phyloP scores from a whole-genome alignment of 371 early-diverging fungal genomes.

The Capillidium rhysosporum region DNA sequence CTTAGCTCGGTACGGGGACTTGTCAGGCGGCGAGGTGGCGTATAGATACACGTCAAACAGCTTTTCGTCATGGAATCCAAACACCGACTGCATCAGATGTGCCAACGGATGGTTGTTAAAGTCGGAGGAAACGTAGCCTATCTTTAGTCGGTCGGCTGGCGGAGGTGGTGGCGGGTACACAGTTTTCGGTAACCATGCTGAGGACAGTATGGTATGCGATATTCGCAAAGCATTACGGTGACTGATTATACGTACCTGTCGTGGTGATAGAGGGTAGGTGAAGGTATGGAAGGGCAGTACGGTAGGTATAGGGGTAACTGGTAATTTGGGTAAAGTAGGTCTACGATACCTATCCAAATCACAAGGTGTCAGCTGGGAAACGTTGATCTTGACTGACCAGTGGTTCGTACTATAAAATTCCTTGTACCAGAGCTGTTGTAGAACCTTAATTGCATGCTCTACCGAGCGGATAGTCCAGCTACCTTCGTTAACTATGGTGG shows the following conservation, averaged over 20 bases:
- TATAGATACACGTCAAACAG: constrained; percentile 59
- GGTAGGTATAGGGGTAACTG: constrained; percentile 53
- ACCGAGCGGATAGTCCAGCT: constrained; percentile 49
- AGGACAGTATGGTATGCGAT: constrained; percentile 38
- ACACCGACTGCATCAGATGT: constrained; percentile 85
- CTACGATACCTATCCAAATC: constrained; percentile 24
- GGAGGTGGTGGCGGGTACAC: constrained; percentile 66
- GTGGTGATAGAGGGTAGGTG: constrained; percentile 61
- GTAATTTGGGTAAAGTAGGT: constrained; percentile 34
- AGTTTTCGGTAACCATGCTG: constrained; percentile 41
- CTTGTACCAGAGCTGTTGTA: constrained; percentile 44
- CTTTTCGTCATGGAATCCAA: constrained; percentile 63
- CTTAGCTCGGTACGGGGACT: constrained; percentile 57
- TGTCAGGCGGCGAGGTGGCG: constrained; percentile 60
- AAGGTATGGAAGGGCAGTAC: constrained; percentile 88
- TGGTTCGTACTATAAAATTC: constrained; percentile 17
- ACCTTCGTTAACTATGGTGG: constrained; percentile 30
- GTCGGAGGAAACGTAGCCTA: constrained; percentile 84
- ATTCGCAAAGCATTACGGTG: constrained; percentile 65
- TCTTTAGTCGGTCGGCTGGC: constrained; percentile 29
- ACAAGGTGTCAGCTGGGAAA: constrained; percentile 4
- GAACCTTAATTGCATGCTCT: constrained; percentile 32
- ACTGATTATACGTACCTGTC: constrained; percentile 69
- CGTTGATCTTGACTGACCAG: constrained; percentile 2
- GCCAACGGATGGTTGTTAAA: constrained; percentile 83